These are phyloP conservation scores for Loxodes magnus DNA, from an alignment of 73 alveolate species.

Conservation along the genomic window DNA sequence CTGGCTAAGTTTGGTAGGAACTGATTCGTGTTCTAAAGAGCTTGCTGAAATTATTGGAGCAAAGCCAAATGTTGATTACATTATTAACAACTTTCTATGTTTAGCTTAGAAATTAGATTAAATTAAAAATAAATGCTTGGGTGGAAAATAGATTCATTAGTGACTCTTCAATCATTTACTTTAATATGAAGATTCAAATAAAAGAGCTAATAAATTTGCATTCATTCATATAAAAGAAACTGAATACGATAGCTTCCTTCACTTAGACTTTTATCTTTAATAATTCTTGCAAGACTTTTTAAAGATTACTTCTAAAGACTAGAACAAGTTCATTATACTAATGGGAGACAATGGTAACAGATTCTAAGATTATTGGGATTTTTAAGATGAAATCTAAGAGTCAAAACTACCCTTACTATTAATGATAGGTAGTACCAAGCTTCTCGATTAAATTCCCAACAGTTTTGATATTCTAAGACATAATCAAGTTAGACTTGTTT, in stretches of 20 bases:
- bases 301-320: slow-evolving; percentile 1
- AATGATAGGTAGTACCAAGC: neutral
- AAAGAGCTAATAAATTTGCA: slow-evolving; percentile 13
- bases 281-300: neutral
- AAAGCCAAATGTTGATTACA: slow-evolving; percentile 1
- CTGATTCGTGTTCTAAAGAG: slow-evolving; percentile 7
- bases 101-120: neutral
- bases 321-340: neutral
- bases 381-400: neutral
- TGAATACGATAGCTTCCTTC: neutral
- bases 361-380: neutral
- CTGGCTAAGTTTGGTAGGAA: neutral
- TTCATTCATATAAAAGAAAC: slow-evolving; percentile 1
- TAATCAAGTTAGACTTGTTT: neutral
- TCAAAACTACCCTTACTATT: slow-evolving; percentile 6
- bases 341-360: slow-evolving; percentile 12
- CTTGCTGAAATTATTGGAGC: slow-evolving; percentile 4
- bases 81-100: slow-evolving; percentile 1
- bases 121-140: neutral
- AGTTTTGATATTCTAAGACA: neutral
- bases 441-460: neutral
- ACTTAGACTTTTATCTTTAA: neutral
- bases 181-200: neutral
- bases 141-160: slow-evolving; percentile 3
- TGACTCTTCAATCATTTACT: neutral